phyloP scores from a whole-genome alignment of 2,329 filamentous ascomycete species.

The Calonectria henricotiae region DNA sequence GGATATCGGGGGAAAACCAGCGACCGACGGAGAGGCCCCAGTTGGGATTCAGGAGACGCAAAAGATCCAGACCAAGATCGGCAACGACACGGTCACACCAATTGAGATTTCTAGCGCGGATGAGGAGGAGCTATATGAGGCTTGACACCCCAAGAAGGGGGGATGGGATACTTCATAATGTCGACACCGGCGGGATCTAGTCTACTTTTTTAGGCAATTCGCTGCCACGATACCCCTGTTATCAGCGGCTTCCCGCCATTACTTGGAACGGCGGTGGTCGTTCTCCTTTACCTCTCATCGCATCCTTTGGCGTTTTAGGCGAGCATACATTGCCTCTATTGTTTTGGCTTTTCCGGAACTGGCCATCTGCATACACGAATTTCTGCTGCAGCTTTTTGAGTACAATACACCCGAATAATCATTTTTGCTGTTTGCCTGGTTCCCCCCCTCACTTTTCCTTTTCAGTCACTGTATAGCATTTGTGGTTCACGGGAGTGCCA shows the following conservation, averaged over 20 bases:
- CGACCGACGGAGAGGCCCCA: slow-evolving; percentile 13
- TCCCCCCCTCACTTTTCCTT: not conserved
- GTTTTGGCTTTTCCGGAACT: slow-evolving; percentile 18
- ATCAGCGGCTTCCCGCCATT: slow-evolving; percentile 27
- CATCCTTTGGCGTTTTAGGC: slow-evolving; percentile 37
- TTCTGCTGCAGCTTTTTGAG: slow-evolving; percentile 30
- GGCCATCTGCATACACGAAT: slow-evolving; percentile 28
- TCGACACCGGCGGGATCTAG: slow-evolving; percentile 26
- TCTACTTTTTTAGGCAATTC: slow-evolving; percentile 37
- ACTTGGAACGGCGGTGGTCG: slow-evolving; percentile 21
- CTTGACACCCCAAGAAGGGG: slow-evolving; percentile 25
- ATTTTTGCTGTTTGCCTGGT: not conserved
- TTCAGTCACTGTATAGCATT: slow-evolving; percentile 28
- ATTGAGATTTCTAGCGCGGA: slow-evolving; percentile 45
- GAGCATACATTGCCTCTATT: slow-evolving; percentile 22
- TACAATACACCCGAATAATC: slow-evolving; percentile 30
- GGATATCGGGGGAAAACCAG: slow-evolving; percentile 5
- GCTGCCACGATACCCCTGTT: slow-evolving; percentile 49
- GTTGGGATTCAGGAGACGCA: slow-evolving; percentile 33
- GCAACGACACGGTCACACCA: slow-evolving; percentile 35
- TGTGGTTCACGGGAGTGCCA: slow-evolving; percentile 7
- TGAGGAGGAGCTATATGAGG: slow-evolving; percentile 42
- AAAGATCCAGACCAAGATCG: slow-evolving; percentile 35
- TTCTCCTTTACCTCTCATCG: slow-evolving; percentile 20
- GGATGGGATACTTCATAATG: slow-evolving; percentile 16